These are phyloP conservation scores for Fusarium sp. DNA, from an alignment of 2,329 filamentous ascomycete genomes.

Conservation along the genomic window DNA sequence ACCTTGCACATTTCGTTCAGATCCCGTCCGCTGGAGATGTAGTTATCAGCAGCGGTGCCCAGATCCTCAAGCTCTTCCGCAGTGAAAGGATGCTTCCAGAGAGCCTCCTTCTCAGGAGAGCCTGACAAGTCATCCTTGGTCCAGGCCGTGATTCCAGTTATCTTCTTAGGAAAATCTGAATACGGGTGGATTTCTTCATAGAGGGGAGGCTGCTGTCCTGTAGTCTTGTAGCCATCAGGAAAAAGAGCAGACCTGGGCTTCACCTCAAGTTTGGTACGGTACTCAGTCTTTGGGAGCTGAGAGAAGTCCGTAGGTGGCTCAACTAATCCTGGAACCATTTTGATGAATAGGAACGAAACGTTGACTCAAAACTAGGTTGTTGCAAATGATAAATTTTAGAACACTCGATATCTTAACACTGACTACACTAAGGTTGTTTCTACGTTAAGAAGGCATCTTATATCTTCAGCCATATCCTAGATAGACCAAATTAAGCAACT, in stretches of 20 bases:
- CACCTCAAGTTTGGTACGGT: neutral
- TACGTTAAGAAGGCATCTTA: too few species aligned
- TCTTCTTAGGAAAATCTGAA: slow-evolving; percentile 76
- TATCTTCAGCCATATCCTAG: too few species aligned
- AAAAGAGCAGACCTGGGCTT: slow-evolving; percentile 47
- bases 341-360: neutral
- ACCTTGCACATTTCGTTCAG: slow-evolving; percentile 25
- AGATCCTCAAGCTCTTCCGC: slow-evolving; percentile 44
- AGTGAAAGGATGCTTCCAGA: slow-evolving; percentile 79
- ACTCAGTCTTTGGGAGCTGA: slow-evolving; percentile 6
- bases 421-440: too few species aligned
- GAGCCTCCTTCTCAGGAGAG: slow-evolving; percentile 65
- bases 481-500: too few species aligned
- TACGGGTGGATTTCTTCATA: slow-evolving; percentile 76
- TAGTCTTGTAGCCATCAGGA: slow-evolving; percentile 64
- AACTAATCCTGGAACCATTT: neutral
- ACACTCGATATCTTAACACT: too few species aligned
- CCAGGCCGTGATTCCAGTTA: slow-evolving; percentile 81
- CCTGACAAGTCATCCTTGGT: slow-evolving; percentile 72
- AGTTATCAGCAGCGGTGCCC: slow-evolving; percentile 15
- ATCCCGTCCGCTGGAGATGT: slow-evolving; percentile 18
- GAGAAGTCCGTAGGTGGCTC: slow-evolving; percentile 2
- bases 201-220: slow-evolving; percentile 79
- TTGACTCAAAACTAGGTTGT: neutral
- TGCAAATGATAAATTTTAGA: too few species aligned